phyloP scores from a whole-genome alignment of 352 stramenopile species.

The Phytopythium vexans region DNA sequence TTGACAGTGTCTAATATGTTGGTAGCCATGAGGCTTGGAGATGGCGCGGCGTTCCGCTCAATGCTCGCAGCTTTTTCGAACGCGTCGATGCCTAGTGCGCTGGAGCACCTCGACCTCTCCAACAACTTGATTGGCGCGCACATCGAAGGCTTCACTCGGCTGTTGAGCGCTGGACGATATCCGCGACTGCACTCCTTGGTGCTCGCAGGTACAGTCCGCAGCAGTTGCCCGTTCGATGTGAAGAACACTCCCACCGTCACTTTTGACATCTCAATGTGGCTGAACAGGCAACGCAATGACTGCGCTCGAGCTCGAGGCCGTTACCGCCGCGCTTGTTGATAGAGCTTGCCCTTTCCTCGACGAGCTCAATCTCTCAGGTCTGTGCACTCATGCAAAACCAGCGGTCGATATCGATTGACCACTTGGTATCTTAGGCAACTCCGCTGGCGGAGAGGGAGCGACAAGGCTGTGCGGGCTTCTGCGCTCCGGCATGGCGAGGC shows the following conservation, averaged over 20 bases:
- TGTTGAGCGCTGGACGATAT: conserved; percentile 12
- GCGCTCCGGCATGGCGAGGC: conserved; percentile 17
- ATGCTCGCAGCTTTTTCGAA: conserved; percentile 13
- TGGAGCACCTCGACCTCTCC: conserved; percentile 31
- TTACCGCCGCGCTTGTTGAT: conserved; percentile 16
- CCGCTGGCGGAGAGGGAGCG: conserved; percentile 35
- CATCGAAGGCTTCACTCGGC: conserved; percentile 21
- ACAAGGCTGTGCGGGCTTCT: conserved; percentile 41
- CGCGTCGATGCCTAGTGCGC: background rate
- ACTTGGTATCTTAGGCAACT: conserved; percentile 29
- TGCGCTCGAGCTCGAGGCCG: conserved; percentile 28
- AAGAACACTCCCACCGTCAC: background rate
- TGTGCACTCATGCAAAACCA: background rate
- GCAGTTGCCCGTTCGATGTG: background rate
- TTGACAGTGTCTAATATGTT: conserved; percentile 4
- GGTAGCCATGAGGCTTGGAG: conserved; percentile 26
- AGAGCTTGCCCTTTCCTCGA: conserved; percentile 25
- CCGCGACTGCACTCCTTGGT: conserved; percentile 18
- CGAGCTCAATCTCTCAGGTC: conserved; percentile 37
- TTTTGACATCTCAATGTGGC: background rate
- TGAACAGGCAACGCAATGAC: conserved; percentile 32
- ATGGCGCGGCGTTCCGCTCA: conserved; percentile 13
- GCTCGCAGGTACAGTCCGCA: conserved; percentile 15
- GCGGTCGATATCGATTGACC: background rate
- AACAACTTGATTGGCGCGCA: conserved; percentile 23